A percentile compares a stretch with the other conserved stretches of the same genome.
Conservation (phyloP, 441 rosid species). For the Populus tomentosa region DNA sequence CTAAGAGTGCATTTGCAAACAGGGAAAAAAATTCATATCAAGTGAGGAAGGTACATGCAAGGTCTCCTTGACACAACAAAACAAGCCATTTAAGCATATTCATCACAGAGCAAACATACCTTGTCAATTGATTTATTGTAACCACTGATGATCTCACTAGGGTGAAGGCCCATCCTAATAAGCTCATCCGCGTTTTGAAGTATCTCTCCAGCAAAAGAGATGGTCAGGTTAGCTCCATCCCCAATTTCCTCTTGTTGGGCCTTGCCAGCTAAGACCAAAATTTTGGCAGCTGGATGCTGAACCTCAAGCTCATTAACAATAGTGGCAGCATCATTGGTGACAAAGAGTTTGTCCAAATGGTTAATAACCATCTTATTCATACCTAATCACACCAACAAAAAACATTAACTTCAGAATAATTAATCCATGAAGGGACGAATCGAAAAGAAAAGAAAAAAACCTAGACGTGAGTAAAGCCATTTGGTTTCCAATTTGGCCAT, state of each 20-base stretch:
- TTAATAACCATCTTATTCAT: slow-evolving; percentile 99
- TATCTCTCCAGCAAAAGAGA: slow-evolving; percentile 94
- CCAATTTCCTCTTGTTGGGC: slow-evolving; percentile 99
- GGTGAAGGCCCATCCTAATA: slow-evolving; percentile 90
- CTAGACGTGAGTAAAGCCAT: neutral
- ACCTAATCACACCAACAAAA: slow-evolving; percentile 35
- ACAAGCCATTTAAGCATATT: neutral
- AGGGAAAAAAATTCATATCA: neutral
- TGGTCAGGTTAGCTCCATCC: slow-evolving; percentile 88
- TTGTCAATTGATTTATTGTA: slow-evolving; percentile 66
- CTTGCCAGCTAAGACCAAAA: slow-evolving; percentile 82
- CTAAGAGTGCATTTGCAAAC: slow-evolving; percentile 29
- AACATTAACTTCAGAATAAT: neutral
- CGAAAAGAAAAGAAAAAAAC: neutral
- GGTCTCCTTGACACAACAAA: neutral
- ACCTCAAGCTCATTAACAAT: slow-evolving; percentile 95
- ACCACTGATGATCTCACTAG: slow-evolving; percentile 95
- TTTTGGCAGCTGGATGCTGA: slow-evolving; percentile 96
- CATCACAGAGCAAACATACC: slow-evolving; percentile 30
- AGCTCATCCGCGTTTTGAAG: slow-evolving; percentile 96
- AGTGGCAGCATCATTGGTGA: slow-evolving; percentile 93
- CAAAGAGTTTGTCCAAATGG: slow-evolving; percentile 88
- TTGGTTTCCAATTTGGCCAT: neutral
- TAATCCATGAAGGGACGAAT: neutral
- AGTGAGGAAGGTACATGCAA: neutral